phyloP scores from a whole-genome alignment of 73 alveolate genomes.

The Paramecium bursaria region DNA sequence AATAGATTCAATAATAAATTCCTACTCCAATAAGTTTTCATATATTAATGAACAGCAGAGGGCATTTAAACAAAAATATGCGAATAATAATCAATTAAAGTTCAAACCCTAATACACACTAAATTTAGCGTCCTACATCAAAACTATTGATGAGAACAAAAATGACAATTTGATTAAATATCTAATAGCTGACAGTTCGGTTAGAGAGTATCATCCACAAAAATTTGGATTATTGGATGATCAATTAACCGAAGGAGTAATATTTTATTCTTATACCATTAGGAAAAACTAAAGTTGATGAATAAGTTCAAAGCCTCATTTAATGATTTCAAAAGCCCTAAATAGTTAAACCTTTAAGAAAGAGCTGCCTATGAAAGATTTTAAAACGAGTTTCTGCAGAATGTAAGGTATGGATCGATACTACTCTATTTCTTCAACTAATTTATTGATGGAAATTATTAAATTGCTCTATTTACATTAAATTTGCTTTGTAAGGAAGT shows the following conservation, averaged over 20 bases:
- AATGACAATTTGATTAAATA: constrained; percentile 60
- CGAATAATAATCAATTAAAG: neutral
- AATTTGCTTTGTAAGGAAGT: neutral
- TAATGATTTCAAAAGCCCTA: constrained; percentile 50
- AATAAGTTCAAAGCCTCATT: constrained; percentile 28
- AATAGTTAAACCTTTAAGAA: neutral
- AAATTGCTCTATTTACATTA: neutral
- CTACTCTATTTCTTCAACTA: neutral
- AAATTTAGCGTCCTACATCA: constrained; percentile 17
- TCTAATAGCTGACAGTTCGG: constrained; percentile 58
- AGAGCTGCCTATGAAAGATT: constrained; percentile 7
- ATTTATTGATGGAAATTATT: neutral
- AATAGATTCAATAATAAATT: constrained; percentile 33
- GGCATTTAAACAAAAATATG: neutral
- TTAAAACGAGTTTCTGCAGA: neutral
- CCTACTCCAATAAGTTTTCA: constrained; percentile 33
- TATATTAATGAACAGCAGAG: constrained; percentile 46
- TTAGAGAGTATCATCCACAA: constrained; percentile 36
- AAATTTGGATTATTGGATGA: constrained; percentile 23
- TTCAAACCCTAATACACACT: constrained; percentile 3
- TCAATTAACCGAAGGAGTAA: constrained; percentile 14
- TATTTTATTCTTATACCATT: neutral
- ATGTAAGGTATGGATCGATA: constrained; percentile 1
- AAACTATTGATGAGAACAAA: constrained; percentile 13
- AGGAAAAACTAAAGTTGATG: constrained; percentile 39